Evolutionary conservation across 805 yeast species (phyloP).

Genomic region (Pichia cephalocereana): DNA sequence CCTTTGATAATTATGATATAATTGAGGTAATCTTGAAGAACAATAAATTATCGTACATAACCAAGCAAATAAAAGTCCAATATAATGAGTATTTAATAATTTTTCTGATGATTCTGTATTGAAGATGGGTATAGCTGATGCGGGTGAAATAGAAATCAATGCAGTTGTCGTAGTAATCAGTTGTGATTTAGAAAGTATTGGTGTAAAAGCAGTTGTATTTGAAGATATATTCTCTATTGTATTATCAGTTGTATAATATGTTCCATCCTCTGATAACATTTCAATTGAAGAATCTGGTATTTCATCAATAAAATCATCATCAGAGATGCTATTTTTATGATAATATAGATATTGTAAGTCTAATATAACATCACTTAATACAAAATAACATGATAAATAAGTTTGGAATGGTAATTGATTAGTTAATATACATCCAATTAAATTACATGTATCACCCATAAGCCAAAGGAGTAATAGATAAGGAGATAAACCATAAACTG

Average conservation of each 20-base stretch:
- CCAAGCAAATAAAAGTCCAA: constrained; percentile 50
- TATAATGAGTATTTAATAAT: neutral
- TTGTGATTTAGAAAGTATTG: constrained; percentile 7
- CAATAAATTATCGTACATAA: constrained; percentile 66
- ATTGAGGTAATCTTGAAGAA: constrained; percentile 76
- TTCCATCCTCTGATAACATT: neutral
- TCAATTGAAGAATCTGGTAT: neutral
- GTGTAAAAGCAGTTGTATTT: neutral
- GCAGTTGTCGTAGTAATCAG: constrained; percentile 3
- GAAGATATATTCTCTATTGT: too few relatives aligned
- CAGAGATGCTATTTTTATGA: too few relatives aligned
- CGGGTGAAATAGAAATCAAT: neutral
- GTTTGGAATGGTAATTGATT: constrained; percentile 76
- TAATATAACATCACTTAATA: constrained; percentile 60
- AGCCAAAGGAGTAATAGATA: constrained; percentile 25
- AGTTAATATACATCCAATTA: constrained; percentile 68
- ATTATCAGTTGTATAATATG: neutral
- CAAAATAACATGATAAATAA: constrained; percentile 61
- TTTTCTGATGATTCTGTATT: neutral
- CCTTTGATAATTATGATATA: constrained; percentile 63
- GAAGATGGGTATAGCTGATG: constrained; percentile 11
- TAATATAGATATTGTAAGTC: constrained; percentile 69
- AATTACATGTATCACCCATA: constrained; percentile 26
- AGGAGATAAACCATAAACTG: constrained; percentile 25
- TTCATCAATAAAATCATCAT: neutral